Percentiles rank a stretch among this genome's conserved stretches.
These are phyloP conservation scores for Aurifilum marmelostoma DNA, from an alignment of 2,329 filamentous ascomycete genomes.

Conservation along the genomic window DNA sequence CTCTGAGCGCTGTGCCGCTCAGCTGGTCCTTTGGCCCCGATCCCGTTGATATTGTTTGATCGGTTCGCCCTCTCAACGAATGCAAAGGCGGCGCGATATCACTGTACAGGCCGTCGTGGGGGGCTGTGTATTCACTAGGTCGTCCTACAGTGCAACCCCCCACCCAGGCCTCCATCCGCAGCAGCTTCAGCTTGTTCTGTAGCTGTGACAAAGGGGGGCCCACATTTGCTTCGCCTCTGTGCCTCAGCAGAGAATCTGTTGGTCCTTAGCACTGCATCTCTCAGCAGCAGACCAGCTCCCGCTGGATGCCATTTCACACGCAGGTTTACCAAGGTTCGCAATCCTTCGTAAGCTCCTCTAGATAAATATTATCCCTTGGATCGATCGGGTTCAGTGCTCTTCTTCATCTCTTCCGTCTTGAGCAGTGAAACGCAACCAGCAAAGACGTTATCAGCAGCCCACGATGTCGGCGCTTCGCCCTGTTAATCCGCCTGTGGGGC, in stretches of 20 bases:
- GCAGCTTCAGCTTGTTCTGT: neutral
- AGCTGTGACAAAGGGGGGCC: neutral
- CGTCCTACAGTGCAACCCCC: neutral
- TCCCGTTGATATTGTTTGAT: too few species aligned
- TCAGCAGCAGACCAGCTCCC: neutral
- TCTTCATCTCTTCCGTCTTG: neutral
- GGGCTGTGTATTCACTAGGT: neutral
- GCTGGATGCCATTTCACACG: neutral
- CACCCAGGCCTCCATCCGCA: neutral
- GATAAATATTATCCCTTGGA: neutral
- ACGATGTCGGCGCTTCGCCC: neutral
- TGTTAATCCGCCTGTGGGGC: slow-evolving; percentile 38
- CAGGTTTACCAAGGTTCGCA: neutral
- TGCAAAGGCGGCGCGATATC: too few species aligned
- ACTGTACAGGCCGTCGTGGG: neutral
- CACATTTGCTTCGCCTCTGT: slow-evolving; percentile 1
- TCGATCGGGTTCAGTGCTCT: neutral
- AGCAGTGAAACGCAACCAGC: neutral
- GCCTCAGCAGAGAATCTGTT: neutral
- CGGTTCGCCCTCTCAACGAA: too few species aligned
- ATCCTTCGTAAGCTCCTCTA: neutral
- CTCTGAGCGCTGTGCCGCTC: too few species aligned
- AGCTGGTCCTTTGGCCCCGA: too few species aligned
- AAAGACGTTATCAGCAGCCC: neutral
- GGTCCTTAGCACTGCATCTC: neutral